phyloP scores from a whole-genome alignment of 352 stramenopile species.

The Globisporangium cederbergense region DNA sequence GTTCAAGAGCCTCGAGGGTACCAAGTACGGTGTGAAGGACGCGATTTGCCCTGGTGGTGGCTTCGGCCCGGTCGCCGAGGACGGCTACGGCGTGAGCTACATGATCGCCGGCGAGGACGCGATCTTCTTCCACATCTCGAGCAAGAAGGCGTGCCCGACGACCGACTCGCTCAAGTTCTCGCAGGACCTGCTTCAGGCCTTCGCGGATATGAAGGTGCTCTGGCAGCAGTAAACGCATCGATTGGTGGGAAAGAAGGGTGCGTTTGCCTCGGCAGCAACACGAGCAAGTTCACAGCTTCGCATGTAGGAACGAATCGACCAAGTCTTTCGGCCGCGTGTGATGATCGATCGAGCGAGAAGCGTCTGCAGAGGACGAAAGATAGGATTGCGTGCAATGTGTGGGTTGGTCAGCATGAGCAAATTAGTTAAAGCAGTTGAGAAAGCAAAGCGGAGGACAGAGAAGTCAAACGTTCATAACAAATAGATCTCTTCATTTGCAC shows the following conservation, averaged over 20 bases:
- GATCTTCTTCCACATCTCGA: slow-evolving; percentile 91
- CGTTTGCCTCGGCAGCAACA: background rate
- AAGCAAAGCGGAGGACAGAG: background rate
- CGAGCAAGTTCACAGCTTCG: background rate
- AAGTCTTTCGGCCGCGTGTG: too few species aligned
- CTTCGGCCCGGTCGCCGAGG: slow-evolving; percentile 87
- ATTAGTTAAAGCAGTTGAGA: background rate
- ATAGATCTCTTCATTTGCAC: background rate
- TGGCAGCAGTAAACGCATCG: slow-evolving; percentile 28
- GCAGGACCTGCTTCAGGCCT: slow-evolving; percentile 66
- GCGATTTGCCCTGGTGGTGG: slow-evolving; percentile 76
- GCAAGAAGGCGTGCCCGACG: slow-evolving; percentile 70
- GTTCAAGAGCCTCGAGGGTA: slow-evolving; percentile 55
- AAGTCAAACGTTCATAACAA: background rate
- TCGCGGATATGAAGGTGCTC: slow-evolving; percentile 76
- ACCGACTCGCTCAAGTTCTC: slow-evolving; percentile 85
- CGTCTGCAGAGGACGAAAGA: background rate
- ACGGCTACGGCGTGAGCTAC: slow-evolving; percentile 91
- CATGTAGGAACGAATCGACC: background rate
- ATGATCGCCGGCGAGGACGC: slow-evolving; percentile 88
- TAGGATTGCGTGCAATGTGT: background rate
- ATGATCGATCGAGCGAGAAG: too few species aligned
- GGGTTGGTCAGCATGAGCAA: background rate
- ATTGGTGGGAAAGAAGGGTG: background rate
- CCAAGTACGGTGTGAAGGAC: slow-evolving; percentile 55